Evolutionary conservation across 148 eudicot genomes (phyloP).

Genomic region (Diospyros kaki): DNA sequence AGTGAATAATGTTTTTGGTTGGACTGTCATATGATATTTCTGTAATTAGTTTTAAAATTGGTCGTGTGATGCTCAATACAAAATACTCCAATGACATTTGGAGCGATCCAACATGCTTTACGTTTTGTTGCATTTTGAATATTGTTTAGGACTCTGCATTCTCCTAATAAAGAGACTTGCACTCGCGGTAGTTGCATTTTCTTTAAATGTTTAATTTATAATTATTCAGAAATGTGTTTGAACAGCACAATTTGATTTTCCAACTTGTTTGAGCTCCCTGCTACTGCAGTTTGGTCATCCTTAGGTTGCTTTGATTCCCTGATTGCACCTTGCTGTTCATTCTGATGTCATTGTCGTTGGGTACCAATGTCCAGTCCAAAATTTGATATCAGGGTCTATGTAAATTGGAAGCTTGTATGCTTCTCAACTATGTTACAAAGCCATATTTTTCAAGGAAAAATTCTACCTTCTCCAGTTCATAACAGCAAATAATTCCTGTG

Average conservation of each 20-base stretch:
- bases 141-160: no score
- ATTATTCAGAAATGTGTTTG: neutral
- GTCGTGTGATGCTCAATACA: neutral
- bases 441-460: no score
- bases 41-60: neutral
- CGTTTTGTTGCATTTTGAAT: no score
- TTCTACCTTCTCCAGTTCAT: no score
- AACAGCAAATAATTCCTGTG: no score
- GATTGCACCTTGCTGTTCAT: neutral
- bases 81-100: no score
- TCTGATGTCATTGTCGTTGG: neutral
- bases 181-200: neutral
- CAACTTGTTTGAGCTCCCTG: neutral
- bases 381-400: neutral
- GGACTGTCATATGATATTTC: neutral
- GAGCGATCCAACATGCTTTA: no score
- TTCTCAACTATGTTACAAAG: no score
- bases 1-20: neutral
- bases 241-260: neutral
- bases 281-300: neutral
- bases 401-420: no score
- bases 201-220: neutral
- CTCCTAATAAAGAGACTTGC: no score
- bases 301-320: neutral
- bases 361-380: neutral